Conservation (phyloP, 2,329 filamentous ascomycete genomes). For the Phyllosticta paracitricarpa region DNA sequence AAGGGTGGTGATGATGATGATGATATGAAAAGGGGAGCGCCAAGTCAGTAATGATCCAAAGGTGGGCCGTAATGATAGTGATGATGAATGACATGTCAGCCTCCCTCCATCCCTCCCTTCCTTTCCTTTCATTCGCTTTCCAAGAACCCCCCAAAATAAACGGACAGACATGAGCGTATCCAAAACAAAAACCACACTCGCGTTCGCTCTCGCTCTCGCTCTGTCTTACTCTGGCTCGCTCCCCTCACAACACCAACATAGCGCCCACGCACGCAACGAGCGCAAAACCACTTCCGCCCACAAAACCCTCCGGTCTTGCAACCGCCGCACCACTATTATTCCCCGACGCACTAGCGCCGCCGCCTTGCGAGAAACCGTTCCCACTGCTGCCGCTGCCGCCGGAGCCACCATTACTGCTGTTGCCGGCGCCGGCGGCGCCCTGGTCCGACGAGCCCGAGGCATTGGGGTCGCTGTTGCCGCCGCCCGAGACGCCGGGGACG, state of each 20-base stretch:
- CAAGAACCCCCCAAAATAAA: background rate
- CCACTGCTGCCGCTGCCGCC: background rate
- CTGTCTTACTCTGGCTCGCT: background rate
- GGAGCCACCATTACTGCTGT: constrained; percentile 11
- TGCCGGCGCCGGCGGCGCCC: constrained; percentile 15
- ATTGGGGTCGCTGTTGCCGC: constrained; percentile 30
- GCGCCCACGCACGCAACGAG: constrained; percentile 24
- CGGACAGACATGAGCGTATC: background rate
- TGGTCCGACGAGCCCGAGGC: constrained; percentile 12
- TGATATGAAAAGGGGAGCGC: no score
- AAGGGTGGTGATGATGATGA: background rate
- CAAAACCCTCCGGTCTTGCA: constrained; percentile 12
- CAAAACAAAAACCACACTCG: background rate
- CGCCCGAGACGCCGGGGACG: constrained; percentile 47
- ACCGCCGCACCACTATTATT: constrained; percentile 20
- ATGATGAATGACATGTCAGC: no score
- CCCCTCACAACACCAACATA: constrained; percentile 19
- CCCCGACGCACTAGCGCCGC: background rate
- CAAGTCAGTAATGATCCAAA: no score
- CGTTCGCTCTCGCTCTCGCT: background rate
- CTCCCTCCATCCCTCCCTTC: no score
- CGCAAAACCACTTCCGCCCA: constrained; percentile 25
- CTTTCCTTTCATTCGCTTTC: no score
- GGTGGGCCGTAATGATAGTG: no score
- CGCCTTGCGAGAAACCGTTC: constrained; percentile 13